A percentile compares a stretch with the other conserved stretches of the same genome.
phyloP scores from a whole-genome alignment of 345 rosid genomes.

The Syzygium oleosum region DNA sequence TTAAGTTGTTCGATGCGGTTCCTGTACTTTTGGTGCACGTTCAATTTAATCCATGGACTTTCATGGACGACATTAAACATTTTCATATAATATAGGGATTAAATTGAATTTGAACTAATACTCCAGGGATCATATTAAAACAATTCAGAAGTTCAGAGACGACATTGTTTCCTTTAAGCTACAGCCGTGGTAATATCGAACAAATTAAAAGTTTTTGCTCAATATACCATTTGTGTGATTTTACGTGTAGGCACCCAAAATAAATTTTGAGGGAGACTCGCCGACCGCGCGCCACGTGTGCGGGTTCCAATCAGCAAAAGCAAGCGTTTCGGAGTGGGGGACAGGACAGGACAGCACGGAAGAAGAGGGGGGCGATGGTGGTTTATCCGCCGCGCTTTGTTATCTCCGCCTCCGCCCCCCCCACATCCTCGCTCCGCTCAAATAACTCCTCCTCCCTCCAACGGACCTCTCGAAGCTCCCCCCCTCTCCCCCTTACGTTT shows the following conservation, averaged over 20 bases:
- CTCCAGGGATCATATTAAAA: too few species aligned
- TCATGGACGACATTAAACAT: too few species aligned
- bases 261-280: accelerated
- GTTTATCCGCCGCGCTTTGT: slow-evolving; percentile 44
- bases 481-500: background rate
- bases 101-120: too few species aligned
- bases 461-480: slow-evolving; percentile 34
- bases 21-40: too few species aligned
- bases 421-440: background rate
- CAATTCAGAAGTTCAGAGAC: too few species aligned
- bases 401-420: background rate
- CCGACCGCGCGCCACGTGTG: background rate
- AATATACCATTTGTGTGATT: too few species aligned
- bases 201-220: too few species aligned
- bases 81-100: too few species aligned
- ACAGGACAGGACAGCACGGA: background rate
- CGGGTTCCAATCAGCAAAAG: background rate
- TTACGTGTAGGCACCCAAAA: background rate
- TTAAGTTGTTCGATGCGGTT: too few species aligned
- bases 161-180: too few species aligned
- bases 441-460: background rate
- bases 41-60: too few species aligned
- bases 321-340: background rate
- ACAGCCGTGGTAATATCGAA: too few species aligned
- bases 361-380: background rate